Evolutionary conservation across 352 stramenopile genomes (phyloP).

Genomic region (Paralagenidium karlingii): DNA sequence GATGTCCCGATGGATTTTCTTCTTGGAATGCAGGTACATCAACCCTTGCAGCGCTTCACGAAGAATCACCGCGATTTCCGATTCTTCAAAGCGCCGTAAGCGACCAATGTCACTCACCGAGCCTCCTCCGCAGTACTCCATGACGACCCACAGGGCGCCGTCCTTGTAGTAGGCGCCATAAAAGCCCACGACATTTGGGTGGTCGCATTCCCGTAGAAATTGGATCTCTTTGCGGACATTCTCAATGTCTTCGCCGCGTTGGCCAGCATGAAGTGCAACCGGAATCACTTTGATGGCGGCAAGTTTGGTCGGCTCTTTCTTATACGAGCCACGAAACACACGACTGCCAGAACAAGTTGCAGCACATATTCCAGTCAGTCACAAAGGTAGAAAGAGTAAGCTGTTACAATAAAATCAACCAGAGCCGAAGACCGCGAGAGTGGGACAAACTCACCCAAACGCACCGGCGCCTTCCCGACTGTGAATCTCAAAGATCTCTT

Average conservation of each 20-base stretch:
- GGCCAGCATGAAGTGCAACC: conserved; percentile 38
- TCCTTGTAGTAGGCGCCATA: conserved; percentile 73
- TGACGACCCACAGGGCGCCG: conserved; percentile 76
- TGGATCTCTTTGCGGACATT: conserved; percentile 59
- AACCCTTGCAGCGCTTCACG: conserved; percentile 63
- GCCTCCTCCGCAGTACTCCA: conserved; percentile 82
- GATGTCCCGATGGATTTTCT: conserved; percentile 90
- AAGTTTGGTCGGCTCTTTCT: conserved; percentile 16
- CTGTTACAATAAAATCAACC: no score
- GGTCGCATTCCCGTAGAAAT: conserved; percentile 57
- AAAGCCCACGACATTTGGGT: conserved; percentile 69
- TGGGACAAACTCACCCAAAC: no score
- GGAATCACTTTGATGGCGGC: conserved; percentile 68
- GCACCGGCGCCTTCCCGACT: conserved; percentile 55
- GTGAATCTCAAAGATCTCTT: conserved; percentile 60
- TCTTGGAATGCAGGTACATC: conserved; percentile 71
- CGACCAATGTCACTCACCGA: conserved; percentile 65
- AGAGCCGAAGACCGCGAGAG: no score
- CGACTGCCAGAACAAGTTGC: conserved; percentile 4
- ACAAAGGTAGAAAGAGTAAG: no score
- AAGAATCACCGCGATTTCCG: conserved; percentile 70
- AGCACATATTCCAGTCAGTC: conserved; percentile 8
- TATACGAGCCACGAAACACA: conserved; percentile 52
- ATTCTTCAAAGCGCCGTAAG: conserved; percentile 28
- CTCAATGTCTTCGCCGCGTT: conserved; percentile 54